These are phyloP conservation scores for Heterobasidion occidentale DNA, from an alignment of 1,284 basidiomycete genomes.

Conservation along the genomic window DNA sequence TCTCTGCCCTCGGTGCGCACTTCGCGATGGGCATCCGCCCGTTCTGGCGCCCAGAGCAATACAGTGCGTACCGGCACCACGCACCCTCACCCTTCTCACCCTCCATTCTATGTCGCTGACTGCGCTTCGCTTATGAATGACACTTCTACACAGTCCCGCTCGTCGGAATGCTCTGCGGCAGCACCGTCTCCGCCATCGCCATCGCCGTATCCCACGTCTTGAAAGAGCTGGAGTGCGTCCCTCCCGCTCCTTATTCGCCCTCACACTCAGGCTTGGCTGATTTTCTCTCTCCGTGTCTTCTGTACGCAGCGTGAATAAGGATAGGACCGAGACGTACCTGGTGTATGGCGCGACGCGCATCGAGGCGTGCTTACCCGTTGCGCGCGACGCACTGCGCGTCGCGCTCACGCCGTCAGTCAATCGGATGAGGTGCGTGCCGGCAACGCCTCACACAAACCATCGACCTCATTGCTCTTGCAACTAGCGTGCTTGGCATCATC, in stretches of 20 bases:
- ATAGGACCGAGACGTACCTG: constrained; percentile 78
- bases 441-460: not conserved
- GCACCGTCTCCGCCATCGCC: constrained; percentile 68
- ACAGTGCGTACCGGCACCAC: constrained; percentile 38
- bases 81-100: too few relatives aligned
- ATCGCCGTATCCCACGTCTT: constrained; percentile 60
- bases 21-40: constrained; percentile 72
- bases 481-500: constrained; percentile 75
- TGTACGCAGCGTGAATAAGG: constrained; percentile 58
- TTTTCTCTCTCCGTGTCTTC: not conserved
- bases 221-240: constrained; percentile 54
- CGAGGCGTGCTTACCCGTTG: constrained; percentile 75
- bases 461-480: not conserved
- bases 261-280: not conserved
- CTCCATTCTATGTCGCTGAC: not conserved
- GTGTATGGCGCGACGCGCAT: constrained; percentile 76
- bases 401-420: constrained; percentile 78
- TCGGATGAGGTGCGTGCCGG: constrained; percentile 65
- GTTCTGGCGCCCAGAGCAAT: constrained; percentile 79
- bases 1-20: constrained; percentile 69
- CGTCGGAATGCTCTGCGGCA: constrained; percentile 83
- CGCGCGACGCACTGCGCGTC: constrained; percentile 67
- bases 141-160: constrained; percentile 57
- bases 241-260: not conserved
- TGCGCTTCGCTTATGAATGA: not conserved